Conservation (phyloP, 768 basidiomycete genomes). For the Scleroderma bovista region DNA sequence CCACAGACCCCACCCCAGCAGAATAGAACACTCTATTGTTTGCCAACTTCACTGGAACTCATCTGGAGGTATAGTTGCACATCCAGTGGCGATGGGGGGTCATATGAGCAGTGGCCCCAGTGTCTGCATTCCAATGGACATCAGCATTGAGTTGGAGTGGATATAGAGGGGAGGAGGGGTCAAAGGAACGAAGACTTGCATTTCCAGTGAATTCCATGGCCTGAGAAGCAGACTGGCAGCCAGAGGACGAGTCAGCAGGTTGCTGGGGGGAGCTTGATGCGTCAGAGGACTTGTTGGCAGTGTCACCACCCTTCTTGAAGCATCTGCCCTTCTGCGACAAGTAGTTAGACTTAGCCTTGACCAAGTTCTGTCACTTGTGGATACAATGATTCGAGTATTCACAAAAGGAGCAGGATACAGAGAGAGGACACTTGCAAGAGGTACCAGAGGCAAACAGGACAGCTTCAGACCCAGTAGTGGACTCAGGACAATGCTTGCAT, state of each 20-base stretch:
- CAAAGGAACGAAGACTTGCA: slow-evolving; percentile 6
- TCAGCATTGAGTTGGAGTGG: not conserved
- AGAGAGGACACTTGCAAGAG: not conserved
- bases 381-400: not conserved
- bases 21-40: not conserved
- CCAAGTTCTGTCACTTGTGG: not conserved
- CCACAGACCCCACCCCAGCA: too few species aligned
- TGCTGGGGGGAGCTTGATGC: too few species aligned
- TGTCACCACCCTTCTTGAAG: not conserved
- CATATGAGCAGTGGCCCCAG: slow-evolving; percentile 32
- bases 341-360: not conserved
- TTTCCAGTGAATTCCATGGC: not conserved
- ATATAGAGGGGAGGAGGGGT: not conserved
- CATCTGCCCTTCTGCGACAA: not conserved
- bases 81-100: slow-evolving; percentile 19
- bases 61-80: not conserved
- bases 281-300: not conserved
- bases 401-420: not conserved
- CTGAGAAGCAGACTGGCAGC: not conserved
- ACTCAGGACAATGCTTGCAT: not conserved
- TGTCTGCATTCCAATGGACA: slow-evolving; percentile 25
- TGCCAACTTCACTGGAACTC: not conserved
- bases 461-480: not conserved
- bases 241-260: not conserved
- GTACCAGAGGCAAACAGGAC: not conserved